phyloP scores from a whole-genome alignment of 768 basidiomycete genomes.

The Clathrus columnatus region DNA sequence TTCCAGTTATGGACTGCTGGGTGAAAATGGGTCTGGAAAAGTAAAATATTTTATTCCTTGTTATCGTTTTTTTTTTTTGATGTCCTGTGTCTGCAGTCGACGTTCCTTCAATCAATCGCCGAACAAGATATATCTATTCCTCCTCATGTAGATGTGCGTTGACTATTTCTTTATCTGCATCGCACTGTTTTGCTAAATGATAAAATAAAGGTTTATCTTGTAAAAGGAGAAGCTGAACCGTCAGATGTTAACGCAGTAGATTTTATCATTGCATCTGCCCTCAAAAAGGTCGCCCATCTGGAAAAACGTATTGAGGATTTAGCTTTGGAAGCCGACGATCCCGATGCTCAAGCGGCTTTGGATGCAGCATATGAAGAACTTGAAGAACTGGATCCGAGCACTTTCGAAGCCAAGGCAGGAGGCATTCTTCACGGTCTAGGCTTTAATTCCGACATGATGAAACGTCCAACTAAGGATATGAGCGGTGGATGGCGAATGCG shows the following conservation, averaged over 20 bases:
- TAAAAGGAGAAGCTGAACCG: conserved; percentile 91
- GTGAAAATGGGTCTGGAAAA: conserved; percentile 99
- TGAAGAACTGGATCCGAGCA: conserved; percentile 91
- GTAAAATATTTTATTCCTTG: conserved; percentile 30
- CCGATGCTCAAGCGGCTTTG: conserved; percentile 73
- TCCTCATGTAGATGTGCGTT: conserved; percentile 69
- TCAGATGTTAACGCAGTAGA: conserved; percentile 94
- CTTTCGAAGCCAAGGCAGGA: conserved; percentile 93
- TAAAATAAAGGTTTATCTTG: conserved; percentile 68
- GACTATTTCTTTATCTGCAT: background rate
- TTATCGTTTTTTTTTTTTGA: conserved; percentile 2
- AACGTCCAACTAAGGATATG: conserved; percentile 96
- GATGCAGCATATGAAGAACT: conserved; percentile 91
- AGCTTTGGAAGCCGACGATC: conserved; percentile 67
- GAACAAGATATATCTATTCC: conserved; percentile 95
- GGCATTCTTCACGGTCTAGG: conserved; percentile 97
- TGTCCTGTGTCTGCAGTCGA: conserved; percentile 49
- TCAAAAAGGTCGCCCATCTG: conserved; percentile 84
- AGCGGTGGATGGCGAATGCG: conserved; percentile 99
- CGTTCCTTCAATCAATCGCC: conserved; percentile 91
- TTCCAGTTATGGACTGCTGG: conserved; percentile 76
- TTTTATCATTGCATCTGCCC: conserved; percentile 90
- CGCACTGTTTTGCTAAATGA: background rate
- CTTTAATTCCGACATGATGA: conserved; percentile 87
- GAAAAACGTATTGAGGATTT: conserved; percentile 93